Base-by-base conservation (phyloP, 2,329 filamentous ascomycete species). In the Aspergillus caelatus region DNA sequence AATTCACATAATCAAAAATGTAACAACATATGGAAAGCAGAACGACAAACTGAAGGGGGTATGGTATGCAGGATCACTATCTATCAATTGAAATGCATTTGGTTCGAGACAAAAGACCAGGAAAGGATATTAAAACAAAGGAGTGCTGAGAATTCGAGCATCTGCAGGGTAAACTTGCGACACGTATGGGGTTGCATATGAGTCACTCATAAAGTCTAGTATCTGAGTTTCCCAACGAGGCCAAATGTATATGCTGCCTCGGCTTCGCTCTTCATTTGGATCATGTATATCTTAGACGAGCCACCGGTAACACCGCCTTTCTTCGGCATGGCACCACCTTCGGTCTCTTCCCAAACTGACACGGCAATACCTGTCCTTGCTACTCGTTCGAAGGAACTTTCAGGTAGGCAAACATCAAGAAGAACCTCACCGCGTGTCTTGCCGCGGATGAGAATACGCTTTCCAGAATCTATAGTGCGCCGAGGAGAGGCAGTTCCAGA, bases 331-430 rank as follows among this genome's bases (percentile, higher is more conserved):
- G 86, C 86, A 28, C 86, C 83, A 66, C 86, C 86, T 66, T 89
- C 86, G 56, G 88, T 88, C 69, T 92, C 89, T 75, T 95, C 91
- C 88, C 93, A 95, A 41, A 97, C 90, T 68, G 91, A 94, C 61
- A 96, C 89, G 1, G 95, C 92, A 71, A 97, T 94, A 54, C 94
- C 94, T 39, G 91, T 91, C 68, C 91, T 88, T 6, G 92, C 94
- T 64, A 97, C 88, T 21, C 91, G 84, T 68, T 94, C 91, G 78
- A 97, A 96, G 73, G 91, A 94, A 62, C 88, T 91, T 74, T 93
- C 93, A 12, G 91, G 91, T 1, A 97, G 82, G 55, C 93, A 93
- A 1, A 92, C 92, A 76, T 98, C 94, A 0, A 97, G 84, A 41
- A 96, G 78, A 1, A 90, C 84, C 65, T 89, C 83, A 26, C 87